A percentile compares a stretch with the other conserved stretches of the same genome.
phyloP scores from a whole-genome alignment of 257 asterid genomes.

The Verbascum thapsus region DNA sequence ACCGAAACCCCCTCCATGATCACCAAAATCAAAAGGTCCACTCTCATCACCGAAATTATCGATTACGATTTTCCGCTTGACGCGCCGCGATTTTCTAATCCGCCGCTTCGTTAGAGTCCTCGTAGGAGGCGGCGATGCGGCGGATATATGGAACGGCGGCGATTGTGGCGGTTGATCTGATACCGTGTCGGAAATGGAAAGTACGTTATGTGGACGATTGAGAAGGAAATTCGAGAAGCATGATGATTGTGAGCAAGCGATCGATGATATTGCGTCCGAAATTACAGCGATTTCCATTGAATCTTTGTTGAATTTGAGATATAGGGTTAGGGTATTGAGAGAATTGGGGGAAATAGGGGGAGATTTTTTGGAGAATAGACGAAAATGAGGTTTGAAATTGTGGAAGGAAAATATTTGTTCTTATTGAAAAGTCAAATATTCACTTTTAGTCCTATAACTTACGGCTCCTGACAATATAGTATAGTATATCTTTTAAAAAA shows the following conservation, averaged over 20 bases:
- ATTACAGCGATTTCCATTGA: conserved; percentile 65
- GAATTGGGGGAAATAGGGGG: conserved; percentile 25
- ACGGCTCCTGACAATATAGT: too few species aligned
- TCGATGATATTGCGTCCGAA: conserved; percentile 56
- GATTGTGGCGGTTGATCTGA: conserved; percentile 46
- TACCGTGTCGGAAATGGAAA: conserved; percentile 44
- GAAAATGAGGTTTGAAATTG: conserved; percentile 32
- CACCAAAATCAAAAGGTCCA: conserved; percentile 37
- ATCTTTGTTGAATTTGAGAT: neutral
- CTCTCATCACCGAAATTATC: conserved; percentile 44
- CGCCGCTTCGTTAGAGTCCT: conserved; percentile 53
- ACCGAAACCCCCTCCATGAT: conserved; percentile 42
- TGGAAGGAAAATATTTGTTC: conserved; percentile 20
- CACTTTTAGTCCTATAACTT: too few species aligned
- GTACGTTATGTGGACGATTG: conserved; percentile 39
- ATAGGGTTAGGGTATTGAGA: conserved; percentile 36
- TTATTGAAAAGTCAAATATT: too few species aligned
- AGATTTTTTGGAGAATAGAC: conserved; percentile 33
- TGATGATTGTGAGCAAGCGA: conserved; percentile 51
- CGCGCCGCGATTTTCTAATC: conserved; percentile 52
- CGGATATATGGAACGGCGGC: conserved; percentile 48
- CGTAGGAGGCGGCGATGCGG: conserved; percentile 57
- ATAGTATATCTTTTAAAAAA: too few species aligned
- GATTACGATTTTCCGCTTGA: conserved; percentile 41
- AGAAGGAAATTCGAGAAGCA: conserved; percentile 47